Evolutionary conservation across 176 grass and related monocot species (phyloP), one percentile per base, ranked within the genome.

Genomic region (Musa acuminata): DNA sequence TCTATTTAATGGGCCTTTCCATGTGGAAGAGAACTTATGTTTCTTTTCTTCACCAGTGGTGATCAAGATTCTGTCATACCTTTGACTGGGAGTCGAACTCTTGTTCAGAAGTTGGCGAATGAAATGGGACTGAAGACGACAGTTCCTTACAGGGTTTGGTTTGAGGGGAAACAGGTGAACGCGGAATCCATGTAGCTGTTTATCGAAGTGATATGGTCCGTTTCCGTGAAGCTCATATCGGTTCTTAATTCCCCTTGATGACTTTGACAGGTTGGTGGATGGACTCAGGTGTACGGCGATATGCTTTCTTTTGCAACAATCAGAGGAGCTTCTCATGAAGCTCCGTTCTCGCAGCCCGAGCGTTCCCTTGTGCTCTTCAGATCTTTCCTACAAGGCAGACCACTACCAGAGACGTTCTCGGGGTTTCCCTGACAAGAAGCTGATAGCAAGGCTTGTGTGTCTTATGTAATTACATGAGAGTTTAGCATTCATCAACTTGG

Each of bases 11-110:
- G 62, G 16, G 13, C 25, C 7, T 49, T 70, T 70, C 12, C 24
- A 70, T 51, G 8, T 6, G 67, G 25, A 66, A 13, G 25, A 66
- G 63, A 64, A 7, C 52, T 72, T 2, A 54, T 55, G 22, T 74
- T 74, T 55, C 57, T 23, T 35, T 10, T 1, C 43, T 9, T 17
- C 52, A 14, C 9, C 85, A 97, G 93, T 17, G 95, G 95, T 22
- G 95, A 99, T 86, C 95, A 99, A 64, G 95, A 99, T 77, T 99
- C 95, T 0, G 95, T 99, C 57, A 91, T 99, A 63, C 95, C 95
- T 71, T 84, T 99, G 43, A 99, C 95, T 0, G 95, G 95, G 2
- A 99, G 95, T 78, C 73, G 95, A 35, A 91, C 88, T 0, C 88
- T 99, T 0, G 95, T 99, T 20, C 95, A 94, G 52, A 82, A 85